Evolutionary conservation across 495 filamentous ascomycete genomes (phyloP).

Genomic region (Glutinoglossum americanum): DNA sequence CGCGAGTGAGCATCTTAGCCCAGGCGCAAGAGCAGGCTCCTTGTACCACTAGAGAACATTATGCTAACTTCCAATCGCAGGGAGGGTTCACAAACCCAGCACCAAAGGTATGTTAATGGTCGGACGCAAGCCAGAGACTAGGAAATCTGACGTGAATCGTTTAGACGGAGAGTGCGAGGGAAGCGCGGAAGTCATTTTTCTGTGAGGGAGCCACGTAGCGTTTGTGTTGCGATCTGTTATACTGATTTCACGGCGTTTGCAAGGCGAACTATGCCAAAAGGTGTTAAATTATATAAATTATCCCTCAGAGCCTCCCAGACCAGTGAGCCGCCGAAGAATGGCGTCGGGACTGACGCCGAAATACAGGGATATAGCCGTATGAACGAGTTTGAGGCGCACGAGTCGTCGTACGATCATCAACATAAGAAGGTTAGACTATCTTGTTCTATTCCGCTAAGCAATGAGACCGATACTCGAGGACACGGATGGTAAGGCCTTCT

Average conservation of each 20-base stretch:
- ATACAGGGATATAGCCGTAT: slow-evolving; percentile 46
- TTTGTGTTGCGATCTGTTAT: not conserved
- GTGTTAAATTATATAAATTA: no score
- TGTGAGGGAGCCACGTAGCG: slow-evolving; percentile 22
- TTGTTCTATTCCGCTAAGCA: not conserved
- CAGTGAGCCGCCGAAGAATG: not conserved
- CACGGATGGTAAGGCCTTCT: not conserved
- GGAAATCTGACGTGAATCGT: slow-evolving; percentile 9
- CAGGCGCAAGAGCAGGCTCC: not conserved
- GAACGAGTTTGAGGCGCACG: slow-evolving; percentile 49
- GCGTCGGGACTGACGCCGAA: not conserved
- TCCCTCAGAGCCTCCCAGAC: not conserved
- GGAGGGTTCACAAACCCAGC: slow-evolving; percentile 9
- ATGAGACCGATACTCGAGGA: no score
- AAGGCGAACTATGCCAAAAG: slow-evolving; percentile 31
- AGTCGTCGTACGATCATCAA: slow-evolving; percentile 47
- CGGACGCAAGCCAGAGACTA: not conserved
- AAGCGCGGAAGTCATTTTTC: slow-evolving; percentile 75
- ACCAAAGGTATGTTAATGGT: slow-evolving; percentile 7
- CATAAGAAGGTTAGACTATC: slow-evolving; percentile 26
- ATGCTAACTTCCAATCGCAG: not conserved
- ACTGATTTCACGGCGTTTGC: not conserved
- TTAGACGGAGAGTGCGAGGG: slow-evolving; percentile 63
- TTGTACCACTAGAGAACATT: not conserved
- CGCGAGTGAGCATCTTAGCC: not conserved